These are phyloP conservation scores for Ophiostoma quercus DNA, from an alignment of 2,329 filamentous ascomycete genomes.

Conservation along the genomic window DNA sequence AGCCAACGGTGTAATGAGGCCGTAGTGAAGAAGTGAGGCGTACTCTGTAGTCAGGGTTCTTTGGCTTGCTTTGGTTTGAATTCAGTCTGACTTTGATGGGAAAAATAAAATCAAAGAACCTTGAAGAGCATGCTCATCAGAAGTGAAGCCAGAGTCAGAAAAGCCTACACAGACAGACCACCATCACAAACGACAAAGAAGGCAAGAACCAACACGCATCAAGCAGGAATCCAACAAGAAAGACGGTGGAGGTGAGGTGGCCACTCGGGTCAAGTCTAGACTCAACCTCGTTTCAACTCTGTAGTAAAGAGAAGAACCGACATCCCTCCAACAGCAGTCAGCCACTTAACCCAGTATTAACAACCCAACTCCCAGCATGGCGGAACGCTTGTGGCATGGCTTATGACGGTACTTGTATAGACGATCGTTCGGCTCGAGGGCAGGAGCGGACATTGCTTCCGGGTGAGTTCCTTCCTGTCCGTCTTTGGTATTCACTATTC, in stretches of 20 bases:
- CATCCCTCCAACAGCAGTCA: too few relatives aligned
- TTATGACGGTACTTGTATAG: not conserved
- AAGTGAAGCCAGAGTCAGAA: not conserved
- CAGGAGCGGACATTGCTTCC: not conserved
- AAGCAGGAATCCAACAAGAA: not conserved
- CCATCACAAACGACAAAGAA: not conserved
- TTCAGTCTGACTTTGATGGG: too few relatives aligned
- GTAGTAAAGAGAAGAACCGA: too few relatives aligned
- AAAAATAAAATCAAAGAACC: not conserved
- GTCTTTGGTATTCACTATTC: too few relatives aligned
- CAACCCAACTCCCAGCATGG: not conserved
- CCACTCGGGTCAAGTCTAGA: not conserved
- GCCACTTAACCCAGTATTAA: too few relatives aligned
- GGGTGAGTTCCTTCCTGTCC: not conserved
- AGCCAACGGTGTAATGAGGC: not conserved
- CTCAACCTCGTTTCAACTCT: not conserved
- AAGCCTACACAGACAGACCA: too few relatives aligned
- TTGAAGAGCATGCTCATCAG: not conserved
- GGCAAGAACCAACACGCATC: not conserved
- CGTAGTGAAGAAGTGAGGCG: not conserved
- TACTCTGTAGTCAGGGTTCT: too few relatives aligned
- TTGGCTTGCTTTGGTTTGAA: too few relatives aligned
- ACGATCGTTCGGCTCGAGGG: not conserved
- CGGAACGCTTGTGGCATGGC: not conserved
- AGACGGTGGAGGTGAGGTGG: not conserved